Percentiles rank a stretch among this genome's conserved stretches.
These are phyloP conservation scores for Ceratobasidium sp. DNA, from an alignment of 1,284 basidiomycete genomes.

Conservation along the genomic window DNA sequence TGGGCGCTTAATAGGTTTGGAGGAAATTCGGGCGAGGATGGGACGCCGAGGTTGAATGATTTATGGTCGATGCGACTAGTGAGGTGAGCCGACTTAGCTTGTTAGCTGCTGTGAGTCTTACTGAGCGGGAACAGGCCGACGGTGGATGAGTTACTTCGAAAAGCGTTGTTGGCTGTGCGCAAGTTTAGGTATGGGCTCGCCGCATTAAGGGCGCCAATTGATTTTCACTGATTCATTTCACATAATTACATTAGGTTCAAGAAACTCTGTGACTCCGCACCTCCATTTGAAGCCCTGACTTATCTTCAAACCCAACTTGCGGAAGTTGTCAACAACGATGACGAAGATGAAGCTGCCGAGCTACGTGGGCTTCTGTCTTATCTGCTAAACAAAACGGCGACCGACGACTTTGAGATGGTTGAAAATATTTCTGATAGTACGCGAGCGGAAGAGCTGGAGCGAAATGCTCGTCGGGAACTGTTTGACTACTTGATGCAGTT, in stretches of 20 bases:
- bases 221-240: background rate
- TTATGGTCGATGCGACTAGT: slow-evolving; percentile 77
- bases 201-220: background rate
- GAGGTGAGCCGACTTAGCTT: slow-evolving; percentile 59
- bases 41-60: slow-evolving; percentile 66
- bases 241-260: slow-evolving; percentile 65
- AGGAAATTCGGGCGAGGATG: slow-evolving; percentile 41
- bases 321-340: slow-evolving; percentile 72
- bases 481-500: slow-evolving; percentile 74
- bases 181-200: slow-evolving; percentile 34
- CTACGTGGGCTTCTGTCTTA: slow-evolving; percentile 76
- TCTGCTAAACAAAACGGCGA: slow-evolving; percentile 57
- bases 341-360: slow-evolving; percentile 66
- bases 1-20: slow-evolving; percentile 37
- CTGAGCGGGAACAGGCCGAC: slow-evolving; percentile 24
- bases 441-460: slow-evolving; percentile 59
- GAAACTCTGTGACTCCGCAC: slow-evolving; percentile 75
- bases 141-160: slow-evolving; percentile 42
- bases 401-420: slow-evolving; percentile 20
- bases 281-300: slow-evolving; percentile 71
- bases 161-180: slow-evolving; percentile 35
- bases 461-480: slow-evolving; percentile 65
- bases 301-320: slow-evolving; percentile 77
- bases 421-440: background rate
- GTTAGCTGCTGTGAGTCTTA: background rate